phyloP scores from a whole-genome alignment of 2,329 filamentous ascomycete genomes.

The Apiospora rasikravindrae region DNA sequence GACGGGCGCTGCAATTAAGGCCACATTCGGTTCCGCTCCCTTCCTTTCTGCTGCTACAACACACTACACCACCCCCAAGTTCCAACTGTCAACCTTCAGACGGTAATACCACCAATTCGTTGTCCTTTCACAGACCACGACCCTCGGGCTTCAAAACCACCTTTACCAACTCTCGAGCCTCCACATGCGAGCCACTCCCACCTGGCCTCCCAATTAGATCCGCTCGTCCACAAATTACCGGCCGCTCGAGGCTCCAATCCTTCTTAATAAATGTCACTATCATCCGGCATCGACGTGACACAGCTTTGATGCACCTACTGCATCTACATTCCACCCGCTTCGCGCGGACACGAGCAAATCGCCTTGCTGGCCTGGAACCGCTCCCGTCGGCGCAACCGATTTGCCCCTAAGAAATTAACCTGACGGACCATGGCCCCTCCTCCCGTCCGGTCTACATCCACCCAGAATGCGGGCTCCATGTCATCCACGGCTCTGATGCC shows the following conservation, averaged over 20 bases:
- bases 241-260: not conserved
- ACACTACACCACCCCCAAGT: slow-evolving; percentile 1
- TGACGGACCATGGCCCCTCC: slow-evolving; percentile 25
- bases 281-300: not conserved
- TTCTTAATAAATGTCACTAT: slow-evolving; percentile 7
- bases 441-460: slow-evolving; percentile 33
- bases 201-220: not conserved
- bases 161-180: slow-evolving; percentile 12
- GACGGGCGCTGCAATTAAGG: not conserved
- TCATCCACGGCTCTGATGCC: slow-evolving; percentile 53
- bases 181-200: slow-evolving; percentile 4
- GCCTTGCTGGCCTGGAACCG: slow-evolving; percentile 17
- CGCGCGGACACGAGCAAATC: slow-evolving; percentile 31
- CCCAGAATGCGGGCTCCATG: slow-evolving; percentile 38
- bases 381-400: not conserved
- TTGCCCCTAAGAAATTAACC: not conserved
- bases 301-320: slow-evolving; percentile 22
- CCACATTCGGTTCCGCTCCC: not conserved
- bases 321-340: slow-evolving; percentile 32
- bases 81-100: slow-evolving; percentile 3
- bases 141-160: slow-evolving; percentile 11
- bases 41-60: not conserved
- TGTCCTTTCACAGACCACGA: not conserved
- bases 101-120: slow-evolving; percentile 13
- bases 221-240: not conserved